Evolutionary conservation across 2,329 filamentous ascomycete genomes (phyloP).

Genomic region (Penicillium janthinellum): DNA sequence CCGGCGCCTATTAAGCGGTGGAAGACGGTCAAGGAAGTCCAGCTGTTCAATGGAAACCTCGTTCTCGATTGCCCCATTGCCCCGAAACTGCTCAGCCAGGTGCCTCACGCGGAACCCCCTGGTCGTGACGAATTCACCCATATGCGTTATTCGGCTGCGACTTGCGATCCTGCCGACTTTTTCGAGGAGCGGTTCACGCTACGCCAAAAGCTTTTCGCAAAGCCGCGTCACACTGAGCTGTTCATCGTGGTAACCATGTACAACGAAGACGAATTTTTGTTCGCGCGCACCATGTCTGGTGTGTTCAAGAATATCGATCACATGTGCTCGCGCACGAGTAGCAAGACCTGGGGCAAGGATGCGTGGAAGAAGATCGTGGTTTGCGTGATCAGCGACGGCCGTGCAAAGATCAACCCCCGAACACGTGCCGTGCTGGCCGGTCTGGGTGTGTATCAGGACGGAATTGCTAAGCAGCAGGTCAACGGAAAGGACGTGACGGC

Average conservation of each 20-base stretch:
- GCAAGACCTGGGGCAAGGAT: constrained; percentile 97
- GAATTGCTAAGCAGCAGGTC: constrained; percentile 97
- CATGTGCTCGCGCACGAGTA: constrained; percentile 91
- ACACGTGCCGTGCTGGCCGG: constrained; percentile 87
- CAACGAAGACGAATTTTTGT: constrained; percentile 96
- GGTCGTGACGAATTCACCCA: constrained; percentile 81
- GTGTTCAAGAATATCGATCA: constrained; percentile 99
- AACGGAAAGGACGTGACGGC: constrained; percentile 95
- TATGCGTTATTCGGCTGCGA: constrained; percentile 89
- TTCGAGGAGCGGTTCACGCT: constrained; percentile 87
- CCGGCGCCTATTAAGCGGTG: constrained; percentile 75
- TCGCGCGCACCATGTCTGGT: constrained; percentile 92
- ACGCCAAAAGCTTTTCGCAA: constrained; percentile 87
- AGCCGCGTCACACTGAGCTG: constrained; percentile 87
- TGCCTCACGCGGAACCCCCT: constrained; percentile 75
- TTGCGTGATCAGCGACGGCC: constrained; percentile 93
- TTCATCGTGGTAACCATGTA: constrained; percentile 99
- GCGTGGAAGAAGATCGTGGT: constrained; percentile 99
- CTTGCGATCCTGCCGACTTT: constrained; percentile 88
- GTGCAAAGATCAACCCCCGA: constrained; percentile 92
- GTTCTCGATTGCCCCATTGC: constrained; percentile 96
- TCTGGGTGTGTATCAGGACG: constrained; percentile 96
- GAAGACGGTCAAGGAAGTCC: constrained; percentile 99
- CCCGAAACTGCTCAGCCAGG: constrained; percentile 80
- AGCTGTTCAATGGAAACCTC: constrained; percentile 92